phyloP scores from a whole-genome alignment of 2,329 filamentous ascomycete species.

The Phyllosticta citrichinensis region DNA sequence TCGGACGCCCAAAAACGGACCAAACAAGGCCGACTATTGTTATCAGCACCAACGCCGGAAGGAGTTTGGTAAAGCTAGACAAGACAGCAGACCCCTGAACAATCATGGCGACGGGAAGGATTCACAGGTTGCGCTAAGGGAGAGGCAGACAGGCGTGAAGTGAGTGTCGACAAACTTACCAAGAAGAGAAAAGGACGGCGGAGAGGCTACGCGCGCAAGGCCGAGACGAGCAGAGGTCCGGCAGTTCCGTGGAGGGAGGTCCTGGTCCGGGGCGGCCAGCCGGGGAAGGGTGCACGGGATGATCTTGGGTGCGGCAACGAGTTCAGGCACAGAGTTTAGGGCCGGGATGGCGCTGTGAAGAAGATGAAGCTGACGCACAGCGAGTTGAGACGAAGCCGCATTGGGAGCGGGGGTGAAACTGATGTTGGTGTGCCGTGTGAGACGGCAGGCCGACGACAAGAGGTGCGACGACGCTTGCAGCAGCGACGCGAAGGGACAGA shows the following conservation, averaged over 20 bases:
- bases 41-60: background rate
- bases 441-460: no score
- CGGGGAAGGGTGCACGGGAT: background rate
- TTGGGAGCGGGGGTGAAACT: no score
- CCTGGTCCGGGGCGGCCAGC: background rate
- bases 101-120: background rate
- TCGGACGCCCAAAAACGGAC: background rate
- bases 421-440: no score
- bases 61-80: background rate
- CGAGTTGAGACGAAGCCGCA: no score
- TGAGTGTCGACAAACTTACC: background rate
- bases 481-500: no score
- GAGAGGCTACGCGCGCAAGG: background rate
- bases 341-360: no score
- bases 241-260: background rate
- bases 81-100: background rate
- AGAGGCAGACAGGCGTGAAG: background rate
- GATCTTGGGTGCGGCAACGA: background rate
- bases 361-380: no score
- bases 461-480: no score
- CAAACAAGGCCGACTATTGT: background rate
- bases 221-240: background rate
- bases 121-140: background rate
- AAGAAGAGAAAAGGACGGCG: background rate
- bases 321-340: background rate